phyloP scores from a whole-genome alignment of 2,329 filamentous ascomycete species.

The Fusarium goolgardi region DNA sequence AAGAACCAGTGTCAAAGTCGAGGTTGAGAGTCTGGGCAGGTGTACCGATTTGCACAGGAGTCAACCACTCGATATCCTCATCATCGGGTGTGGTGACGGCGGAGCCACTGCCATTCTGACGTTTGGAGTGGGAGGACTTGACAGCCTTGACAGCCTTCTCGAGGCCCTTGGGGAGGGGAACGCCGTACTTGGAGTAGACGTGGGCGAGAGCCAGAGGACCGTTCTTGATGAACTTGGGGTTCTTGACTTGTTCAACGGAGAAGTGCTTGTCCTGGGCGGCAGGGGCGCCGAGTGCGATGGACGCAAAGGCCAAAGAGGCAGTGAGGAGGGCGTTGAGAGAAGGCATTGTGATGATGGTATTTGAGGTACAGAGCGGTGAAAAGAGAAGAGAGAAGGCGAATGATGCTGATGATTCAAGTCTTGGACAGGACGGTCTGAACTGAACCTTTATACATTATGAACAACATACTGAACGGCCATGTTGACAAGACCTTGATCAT shows the following conservation, averaged over 20 bases:
- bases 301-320: constrained; percentile 41
- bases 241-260: constrained; percentile 53
- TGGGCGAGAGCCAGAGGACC: constrained; percentile 51
- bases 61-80: constrained; percentile 54
- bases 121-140: constrained; percentile 32
- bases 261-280: constrained; percentile 34
- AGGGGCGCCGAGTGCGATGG: constrained; percentile 34
- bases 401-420: neutral
- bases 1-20: constrained; percentile 61
- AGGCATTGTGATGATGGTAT: constrained; percentile 6
- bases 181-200: constrained; percentile 54
- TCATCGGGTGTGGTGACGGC: constrained; percentile 42
- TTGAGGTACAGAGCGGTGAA: neutral
- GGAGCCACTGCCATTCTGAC: constrained; percentile 48
- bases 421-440: neutral
- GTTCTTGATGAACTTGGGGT: constrained; percentile 50
- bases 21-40: constrained; percentile 57
- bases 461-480: neutral
- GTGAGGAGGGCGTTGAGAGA: constrained; percentile 24
- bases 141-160: constrained; percentile 43
- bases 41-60: constrained; percentile 57
- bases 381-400: neutral
- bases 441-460: neutral
- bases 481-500: neutral
- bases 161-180: constrained; percentile 50